Conservation (phyloP, 176 grass and related monocot species). For the Rhynchospora tenuis region DNA sequence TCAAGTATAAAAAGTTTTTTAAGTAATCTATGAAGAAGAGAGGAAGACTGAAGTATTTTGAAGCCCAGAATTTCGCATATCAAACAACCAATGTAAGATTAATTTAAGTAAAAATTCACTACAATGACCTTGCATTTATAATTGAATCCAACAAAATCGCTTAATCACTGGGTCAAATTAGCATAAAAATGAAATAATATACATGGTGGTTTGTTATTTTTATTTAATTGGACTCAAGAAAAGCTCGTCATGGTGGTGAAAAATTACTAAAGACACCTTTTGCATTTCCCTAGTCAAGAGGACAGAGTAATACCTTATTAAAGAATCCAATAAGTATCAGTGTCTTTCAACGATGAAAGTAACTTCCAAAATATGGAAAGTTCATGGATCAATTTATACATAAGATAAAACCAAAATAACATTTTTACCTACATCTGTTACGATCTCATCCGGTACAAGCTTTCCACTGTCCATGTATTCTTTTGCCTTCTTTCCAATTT, state of each 20-base stretch:
- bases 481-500: slow-evolving; percentile 90
- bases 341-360: background rate
- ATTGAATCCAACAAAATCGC: background rate
- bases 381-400: background rate
- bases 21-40: background rate
- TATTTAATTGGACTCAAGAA: background rate
- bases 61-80: background rate
- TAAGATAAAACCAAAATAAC: background rate
- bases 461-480: slow-evolving; percentile 85
- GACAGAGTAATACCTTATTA: background rate
- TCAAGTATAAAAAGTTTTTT: background rate
- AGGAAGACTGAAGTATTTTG: background rate
- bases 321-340: background rate
- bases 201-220: background rate
- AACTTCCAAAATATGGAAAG: background rate
- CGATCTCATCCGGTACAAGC: slow-evolving; percentile 86
- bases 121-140: background rate
- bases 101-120: background rate
- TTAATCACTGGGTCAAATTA: background rate
- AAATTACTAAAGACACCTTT: background rate
- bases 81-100: background rate
- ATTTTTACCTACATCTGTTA: slow-evolving; percentile 72
- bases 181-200: background rate
- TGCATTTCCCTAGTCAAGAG: background rate
- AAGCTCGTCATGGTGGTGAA: background rate